Base-by-base conservation (phyloP, 1,284 basidiomycete genomes). In the Trichosporon sp. region DNA sequence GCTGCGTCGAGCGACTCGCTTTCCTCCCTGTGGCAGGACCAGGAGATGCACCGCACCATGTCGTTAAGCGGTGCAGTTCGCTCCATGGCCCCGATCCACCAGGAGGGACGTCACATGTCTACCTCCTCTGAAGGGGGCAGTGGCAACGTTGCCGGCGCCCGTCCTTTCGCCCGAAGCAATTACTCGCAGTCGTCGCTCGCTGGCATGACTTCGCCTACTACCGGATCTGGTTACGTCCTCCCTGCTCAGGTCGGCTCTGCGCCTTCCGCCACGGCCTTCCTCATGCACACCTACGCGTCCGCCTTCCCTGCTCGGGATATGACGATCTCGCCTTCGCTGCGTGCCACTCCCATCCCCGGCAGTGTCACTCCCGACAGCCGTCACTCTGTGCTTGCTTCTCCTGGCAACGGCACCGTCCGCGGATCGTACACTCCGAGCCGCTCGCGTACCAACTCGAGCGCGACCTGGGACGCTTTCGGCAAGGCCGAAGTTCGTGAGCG, bases 401-500 rank as follows among this genome's bases (percentile, higher is more conserved):
- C 65, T 4, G 46, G 26, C 16, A 61, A 65, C 7, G 75, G 74
- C 6, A 73, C 72, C 19, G 40, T 65, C n/a, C 70, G 70, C 40
- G 35, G 14, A 8, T 76, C 77, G 6, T 63, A 37, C 32, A 63
- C 59, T 6, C 59, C 59, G 16, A 72, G 69, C n/a, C 75, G 69
- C 66, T 43, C 70, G 32, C 77, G 80, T 26, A 78, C 77, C 7
- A 75, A 75, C 65, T 75, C 77, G 21, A 65, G 69, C 26, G 73
- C 74, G 3, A 78, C 79, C 1, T 83, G 81, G 81, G 81, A 83
- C 66, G 72, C 76, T 16, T 79, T 80, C 59, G 81, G 78, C 31
- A 75, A 74, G 68, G 73, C 78, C 26, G 78, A 76, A 38, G 72
- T 80, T n/a, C 43, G 46, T 16, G 71, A 71, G 46, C 68, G 67